Base-by-base conservation (phyloP, 106 monocot species). In the Acanthochlamys bracteata region DNA sequence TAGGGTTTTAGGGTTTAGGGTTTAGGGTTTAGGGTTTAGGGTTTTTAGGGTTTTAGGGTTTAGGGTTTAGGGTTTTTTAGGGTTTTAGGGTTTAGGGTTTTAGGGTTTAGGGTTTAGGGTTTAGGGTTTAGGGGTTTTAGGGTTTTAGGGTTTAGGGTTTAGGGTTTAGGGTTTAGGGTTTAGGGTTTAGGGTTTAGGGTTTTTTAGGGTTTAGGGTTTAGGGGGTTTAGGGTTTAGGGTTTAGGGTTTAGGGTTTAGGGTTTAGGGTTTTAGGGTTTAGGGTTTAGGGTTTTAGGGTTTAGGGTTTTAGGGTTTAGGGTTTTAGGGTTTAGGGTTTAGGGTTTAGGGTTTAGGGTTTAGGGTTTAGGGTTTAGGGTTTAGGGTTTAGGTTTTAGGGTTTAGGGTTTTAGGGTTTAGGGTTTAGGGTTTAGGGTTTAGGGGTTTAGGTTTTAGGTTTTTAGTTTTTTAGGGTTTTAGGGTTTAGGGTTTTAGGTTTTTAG, bases 291-390 rank as follows among this genome's bases (percentile, higher is more conserved):
- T 60, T 27, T 25, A 39, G 59, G 25, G 16, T 54, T 46, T 11
- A 4, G 14, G 54, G 54, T 14, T 10, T 54, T 57, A n/a, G 21
- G 55, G 55, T 14, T 57, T 57, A 23, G 39, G 59, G 59, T 25
- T 60, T 60, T 60, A 60, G 59, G 59, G 59, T 60, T 60, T 60
- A 60, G 59, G 59, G 59, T 60, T 60, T 60, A 60, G 59, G 59
- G 54, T 10, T 60, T 60, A 15, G n/a, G 59, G 59, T 10, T 57
- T 57, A 15, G n/a, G 59, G 59, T 10, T 60, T 60, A 15, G n/a
- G 59, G 59, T 10, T 60, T 60, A 15, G n/a, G 57, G 57, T 10
- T 60, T 60, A 15, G n/a, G 59, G 26, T 10, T 60, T 60, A 27
- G 39, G 59, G 59, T 25, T 60, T 60, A 27, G 39, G 59, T 25